Conservation (phyloP, 805 yeast species). For the Saccharomyces mikatae region DNA sequence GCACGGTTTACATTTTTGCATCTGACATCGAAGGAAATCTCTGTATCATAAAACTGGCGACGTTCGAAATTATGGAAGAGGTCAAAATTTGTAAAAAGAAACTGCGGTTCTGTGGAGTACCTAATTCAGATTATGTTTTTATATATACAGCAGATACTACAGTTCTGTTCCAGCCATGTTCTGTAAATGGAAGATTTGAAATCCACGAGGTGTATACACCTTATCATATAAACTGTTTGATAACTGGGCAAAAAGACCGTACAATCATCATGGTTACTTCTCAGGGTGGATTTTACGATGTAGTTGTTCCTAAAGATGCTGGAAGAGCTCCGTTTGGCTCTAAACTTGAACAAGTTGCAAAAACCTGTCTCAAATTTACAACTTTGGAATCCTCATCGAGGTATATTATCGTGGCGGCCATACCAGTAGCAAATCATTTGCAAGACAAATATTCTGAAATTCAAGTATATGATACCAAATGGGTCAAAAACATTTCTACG, state of each 20-base stretch:
- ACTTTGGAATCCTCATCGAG: neutral
- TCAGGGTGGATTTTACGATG: neutral
- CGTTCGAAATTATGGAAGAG: slow-evolving; percentile 1
- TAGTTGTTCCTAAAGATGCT: neutral
- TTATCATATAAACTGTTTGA: neutral
- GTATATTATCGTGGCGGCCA: neutral
- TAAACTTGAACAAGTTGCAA: neutral
- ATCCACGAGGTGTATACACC: slow-evolving; percentile 1
- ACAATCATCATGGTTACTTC: neutral
- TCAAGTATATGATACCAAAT: neutral
- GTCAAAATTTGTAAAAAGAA: slow-evolving; percentile 6
- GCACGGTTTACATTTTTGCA: slow-evolving; percentile 4
- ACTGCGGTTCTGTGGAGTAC: slow-evolving; percentile 5
- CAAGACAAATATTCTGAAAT: neutral
- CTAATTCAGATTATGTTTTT: slow-evolving; percentile 1
- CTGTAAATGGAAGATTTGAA: neutral
- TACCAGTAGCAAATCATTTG: neutral
- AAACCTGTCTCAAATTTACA: neutral
- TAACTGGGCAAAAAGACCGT: neutral
- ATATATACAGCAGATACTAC: slow-evolving; percentile 8
- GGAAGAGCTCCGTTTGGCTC: neutral
- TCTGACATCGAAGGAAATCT: slow-evolving; percentile 16
- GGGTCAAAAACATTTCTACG: neutral
- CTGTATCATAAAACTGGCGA: slow-evolving; percentile 5
- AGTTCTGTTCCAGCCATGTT: slow-evolving; percentile 1